Evolutionary conservation across 1,284 basidiomycete genomes (phyloP).

Genomic region (Cronartium ribicola): DNA sequence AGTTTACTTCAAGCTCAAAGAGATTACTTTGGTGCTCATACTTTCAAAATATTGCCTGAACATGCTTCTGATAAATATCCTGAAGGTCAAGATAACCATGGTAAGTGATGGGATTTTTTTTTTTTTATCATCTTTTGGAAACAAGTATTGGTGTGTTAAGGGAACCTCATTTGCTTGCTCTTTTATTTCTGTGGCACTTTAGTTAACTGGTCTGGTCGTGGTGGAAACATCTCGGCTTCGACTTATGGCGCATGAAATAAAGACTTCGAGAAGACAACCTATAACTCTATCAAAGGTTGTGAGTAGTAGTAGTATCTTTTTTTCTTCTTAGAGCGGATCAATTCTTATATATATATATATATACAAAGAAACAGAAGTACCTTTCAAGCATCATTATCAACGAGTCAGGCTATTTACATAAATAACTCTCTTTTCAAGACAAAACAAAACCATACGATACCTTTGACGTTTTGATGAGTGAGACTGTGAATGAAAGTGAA

Average conservation of each 20-base stretch:
- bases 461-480: no score
- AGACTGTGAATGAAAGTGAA: no score
- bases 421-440: no score
- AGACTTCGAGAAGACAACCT: no score
- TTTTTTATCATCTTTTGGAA: slow-evolving; percentile 12
- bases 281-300: no score
- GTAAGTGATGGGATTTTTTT: slow-evolving; percentile 54
- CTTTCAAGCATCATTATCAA: no score
- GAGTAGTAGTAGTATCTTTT: no score
- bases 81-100: slow-evolving; percentile 75
- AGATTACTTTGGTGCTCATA: slow-evolving; percentile 67
- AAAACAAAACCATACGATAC: no score
- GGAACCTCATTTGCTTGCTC: not conserved
- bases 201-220: slow-evolving; percentile 66
- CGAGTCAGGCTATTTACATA: no score
- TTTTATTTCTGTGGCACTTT: slow-evolving; percentile 39
- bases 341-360: no score
- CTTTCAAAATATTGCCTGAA: slow-evolving; percentile 83
- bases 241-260: slow-evolving; percentile 75
- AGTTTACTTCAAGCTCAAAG: slow-evolving; percentile 83
- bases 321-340: no score
- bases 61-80: slow-evolving; percentile 78
- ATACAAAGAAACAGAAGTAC: no score
- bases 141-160: not conserved
- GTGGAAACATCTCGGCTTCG: slow-evolving; percentile 85